Percentiles rank a stretch among this genome's conserved stretches.
Evolutionary conservation across 768 basidiomycete species (phyloP).

Genomic region (Tulasnella sp.): DNA sequence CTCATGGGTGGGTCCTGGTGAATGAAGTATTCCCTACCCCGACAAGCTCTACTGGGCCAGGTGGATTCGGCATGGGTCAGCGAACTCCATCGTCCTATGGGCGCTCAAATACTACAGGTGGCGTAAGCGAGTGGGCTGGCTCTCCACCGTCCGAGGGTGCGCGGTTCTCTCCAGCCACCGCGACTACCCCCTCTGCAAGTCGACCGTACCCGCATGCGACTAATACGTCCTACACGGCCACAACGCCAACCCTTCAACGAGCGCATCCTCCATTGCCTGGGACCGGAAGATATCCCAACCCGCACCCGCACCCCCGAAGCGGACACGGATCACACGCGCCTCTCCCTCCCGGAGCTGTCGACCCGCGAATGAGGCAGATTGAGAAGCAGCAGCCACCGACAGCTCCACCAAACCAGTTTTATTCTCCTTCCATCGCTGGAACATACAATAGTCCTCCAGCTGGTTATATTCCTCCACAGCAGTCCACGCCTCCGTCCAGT

Average conservation of each 20-base stretch:
- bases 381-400: constrained; percentile 19
- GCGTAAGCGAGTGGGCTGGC: constrained; percentile 2
- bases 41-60: background rate
- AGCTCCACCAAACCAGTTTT: background rate
- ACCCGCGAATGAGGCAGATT: constrained; percentile 32
- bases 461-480: background rate
- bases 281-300: constrained; percentile 28
- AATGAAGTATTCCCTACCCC: constrained; percentile 9
- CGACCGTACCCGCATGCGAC: constrained; percentile 32
- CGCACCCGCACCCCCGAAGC: constrained; percentile 27
- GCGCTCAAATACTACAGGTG: constrained; percentile 10
- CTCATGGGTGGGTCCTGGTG: constrained; percentile 30
- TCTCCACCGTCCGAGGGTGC: constrained; percentile 21
- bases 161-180: constrained; percentile 12
- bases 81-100: background rate
- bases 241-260: constrained; percentile 10
- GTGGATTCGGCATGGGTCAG: background rate
- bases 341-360: constrained; percentile 30
- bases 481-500: background rate
- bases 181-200: background rate
- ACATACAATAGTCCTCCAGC: background rate
- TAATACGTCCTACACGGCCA: constrained; percentile 1
- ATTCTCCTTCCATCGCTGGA: constrained; percentile 9
- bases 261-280: constrained; percentile 26
- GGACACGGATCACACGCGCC: background rate